Evolutionary conservation across 2,329 filamentous ascomycete genomes (phyloP).

Genomic region (Trichoderma asperellum): DNA sequence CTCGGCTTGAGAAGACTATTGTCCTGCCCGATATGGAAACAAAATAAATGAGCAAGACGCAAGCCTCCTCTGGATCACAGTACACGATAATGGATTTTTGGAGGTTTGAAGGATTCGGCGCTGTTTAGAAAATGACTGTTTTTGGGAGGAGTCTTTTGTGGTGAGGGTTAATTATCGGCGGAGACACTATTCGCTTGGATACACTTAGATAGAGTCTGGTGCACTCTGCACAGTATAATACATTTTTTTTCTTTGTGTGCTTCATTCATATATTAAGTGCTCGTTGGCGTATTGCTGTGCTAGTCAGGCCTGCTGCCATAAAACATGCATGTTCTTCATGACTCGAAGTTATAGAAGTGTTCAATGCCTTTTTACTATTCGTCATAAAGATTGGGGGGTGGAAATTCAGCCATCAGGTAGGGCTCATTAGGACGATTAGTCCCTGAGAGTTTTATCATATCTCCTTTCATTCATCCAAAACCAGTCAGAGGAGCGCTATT

Average conservation of each 20-base stretch:
- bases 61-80: not conserved
- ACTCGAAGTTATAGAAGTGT: constrained; percentile 12
- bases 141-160: not conserved
- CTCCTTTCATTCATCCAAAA: not conserved
- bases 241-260: not conserved
- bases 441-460: not conserved
- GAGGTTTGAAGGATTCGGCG: not conserved
- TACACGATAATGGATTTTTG: not conserved
- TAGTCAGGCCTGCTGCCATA: not conserved
- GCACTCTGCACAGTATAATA: not conserved
- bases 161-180: not conserved
- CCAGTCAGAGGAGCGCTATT: not conserved
- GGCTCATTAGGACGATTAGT: not conserved
- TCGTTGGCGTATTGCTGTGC: not conserved
- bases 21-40: not conserved
- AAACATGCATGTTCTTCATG: not conserved
- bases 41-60: not conserved
- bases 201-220: not conserved
- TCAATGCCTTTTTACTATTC: not conserved
- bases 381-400: not conserved
- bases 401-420: not conserved
- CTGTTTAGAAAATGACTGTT: not conserved
- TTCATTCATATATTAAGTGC: not conserved
- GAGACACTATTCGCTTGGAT: constrained; percentile 1
- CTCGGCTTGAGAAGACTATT: not conserved